phyloP scores from a whole-genome alignment of 768 basidiomycete genomes.

The Phanerodontia chrysosporium region DNA sequence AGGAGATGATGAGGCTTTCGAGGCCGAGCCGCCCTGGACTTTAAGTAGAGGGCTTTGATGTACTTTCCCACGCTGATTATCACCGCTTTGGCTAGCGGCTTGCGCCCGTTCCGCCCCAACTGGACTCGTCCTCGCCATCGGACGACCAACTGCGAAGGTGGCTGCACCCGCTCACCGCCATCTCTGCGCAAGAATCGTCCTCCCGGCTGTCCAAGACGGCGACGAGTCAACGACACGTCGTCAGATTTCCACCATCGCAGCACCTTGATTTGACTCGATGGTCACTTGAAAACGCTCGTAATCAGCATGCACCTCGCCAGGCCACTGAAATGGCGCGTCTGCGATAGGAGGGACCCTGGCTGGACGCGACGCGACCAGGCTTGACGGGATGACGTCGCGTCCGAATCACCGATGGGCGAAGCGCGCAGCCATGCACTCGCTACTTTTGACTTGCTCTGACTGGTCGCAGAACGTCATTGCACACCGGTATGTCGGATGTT shows the following conservation, averaged over 20 bases:
- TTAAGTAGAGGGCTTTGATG: constrained; percentile 12
- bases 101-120: neutral
- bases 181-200: neutral
- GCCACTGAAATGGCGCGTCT: too few species aligned
- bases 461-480: too few species aligned
- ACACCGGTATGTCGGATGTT: too few species aligned
- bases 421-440: neutral
- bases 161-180: neutral
- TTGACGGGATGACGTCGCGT: neutral
- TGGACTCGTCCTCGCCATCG: neutral
- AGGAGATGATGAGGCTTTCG: constrained; percentile 15
- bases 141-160: neutral
- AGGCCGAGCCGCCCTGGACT: constrained; percentile 13
- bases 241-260: neutral
- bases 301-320: too few species aligned
- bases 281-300: too few species aligned
- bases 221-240: neutral
- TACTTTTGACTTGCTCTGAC: neutral
- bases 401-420: neutral
- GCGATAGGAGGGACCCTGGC: too few species aligned
- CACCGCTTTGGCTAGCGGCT: constrained; percentile 16
- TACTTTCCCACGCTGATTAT: constrained; percentile 37
- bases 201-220: neutral
- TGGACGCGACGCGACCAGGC: neutral
- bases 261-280: too few species aligned